Base-by-base conservation (phyloP, 2,329 filamentous ascomycete genomes). In the Juglanconis sp. region DNA sequence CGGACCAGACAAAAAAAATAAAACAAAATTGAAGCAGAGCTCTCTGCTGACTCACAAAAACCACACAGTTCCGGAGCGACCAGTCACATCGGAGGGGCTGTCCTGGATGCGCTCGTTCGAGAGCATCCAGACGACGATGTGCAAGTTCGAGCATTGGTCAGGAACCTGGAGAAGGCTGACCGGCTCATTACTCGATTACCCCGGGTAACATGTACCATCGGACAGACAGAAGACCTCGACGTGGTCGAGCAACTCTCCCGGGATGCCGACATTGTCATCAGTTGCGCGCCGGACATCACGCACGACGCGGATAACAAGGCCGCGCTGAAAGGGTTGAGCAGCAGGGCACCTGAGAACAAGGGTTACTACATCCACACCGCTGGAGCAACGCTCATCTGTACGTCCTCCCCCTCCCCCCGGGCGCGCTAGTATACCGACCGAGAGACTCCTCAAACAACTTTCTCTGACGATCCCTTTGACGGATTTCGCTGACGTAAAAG, bases 361-460 rank as follows among this genome's bases (percentile, higher is more conserved):
- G 46, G 53, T 3, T 66, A 64, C 40, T 65, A 64, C 42, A 59
- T 66, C 35, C 65, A 66, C 51, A 59, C 64, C 5, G 64, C 65
- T 1, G 63, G 65, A 24, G 63, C 63, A 5, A 63, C 54, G 5
- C 59, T 63, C 15, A 61, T 65, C 50, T 65, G 62, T 44, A 49
- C 61, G 44, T 46, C 4, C 13, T 2, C 15, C 5, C 9, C 5
- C 44, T 9, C 9, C 5, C 44, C n/a, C 44, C 44, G 13, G 9
- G 38, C n/a, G 11, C 38, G n/a, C n/a, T n/a, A 30, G 17, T 47
- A 30, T 24, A 24, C 24, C 24, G 15, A 17, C n/a, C n/a, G 5
- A 8, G 17, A 24, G 17, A 47, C n/a, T 17, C 44, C 15, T 47
- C 44, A 17, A 47, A 17, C 24, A 24, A 24, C 24, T 2, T 24